Evolutionary conservation across 352 stramenopile species (phyloP).

Genomic region (Phytophthora melonis): DNA sequence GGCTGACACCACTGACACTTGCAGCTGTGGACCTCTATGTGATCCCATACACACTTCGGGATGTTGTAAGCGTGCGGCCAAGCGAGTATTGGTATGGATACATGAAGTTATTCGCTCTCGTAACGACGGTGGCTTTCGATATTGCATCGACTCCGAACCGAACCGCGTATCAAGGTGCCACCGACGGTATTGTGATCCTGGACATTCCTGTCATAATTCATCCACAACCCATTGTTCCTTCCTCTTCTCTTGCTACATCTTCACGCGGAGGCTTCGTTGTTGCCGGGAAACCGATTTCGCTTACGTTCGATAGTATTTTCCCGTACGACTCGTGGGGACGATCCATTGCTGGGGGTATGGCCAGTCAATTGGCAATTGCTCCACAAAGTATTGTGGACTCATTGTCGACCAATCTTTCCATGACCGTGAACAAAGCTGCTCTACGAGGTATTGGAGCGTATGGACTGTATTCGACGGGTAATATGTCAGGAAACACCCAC

Average conservation of each 20-base stretch:
- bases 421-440: neutral
- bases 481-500: conserved; percentile 21
- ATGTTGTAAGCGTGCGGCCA: conserved; percentile 41
- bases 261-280: conserved; percentile 17
- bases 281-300: conserved; percentile 32
- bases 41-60: conserved; percentile 45
- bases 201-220: conserved; percentile 50
- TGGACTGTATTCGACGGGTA: conserved; percentile 19
- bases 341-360: conserved; percentile 24
- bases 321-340: conserved; percentile 19
- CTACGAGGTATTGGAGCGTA: conserved; percentile 25
- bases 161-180: conserved; percentile 40
- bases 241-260: conserved; percentile 23
- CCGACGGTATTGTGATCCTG: conserved; percentile 49
- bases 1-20: conserved; percentile 26
- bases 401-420: conserved; percentile 8
- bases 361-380: conserved; percentile 26
- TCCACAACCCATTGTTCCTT: conserved; percentile 24
- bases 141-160: conserved; percentile 34
- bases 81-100: conserved; percentile 42
- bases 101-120: conserved; percentile 51
- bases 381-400: conserved; percentile 14
- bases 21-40: conserved; percentile 41
- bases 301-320: conserved; percentile 23
- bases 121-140: conserved; percentile 54